Percentiles rank a stretch among this genome's conserved stretches.
Conservation (phyloP, 23 red algal genomes). For the Gracilaria gracilis region DNA sequence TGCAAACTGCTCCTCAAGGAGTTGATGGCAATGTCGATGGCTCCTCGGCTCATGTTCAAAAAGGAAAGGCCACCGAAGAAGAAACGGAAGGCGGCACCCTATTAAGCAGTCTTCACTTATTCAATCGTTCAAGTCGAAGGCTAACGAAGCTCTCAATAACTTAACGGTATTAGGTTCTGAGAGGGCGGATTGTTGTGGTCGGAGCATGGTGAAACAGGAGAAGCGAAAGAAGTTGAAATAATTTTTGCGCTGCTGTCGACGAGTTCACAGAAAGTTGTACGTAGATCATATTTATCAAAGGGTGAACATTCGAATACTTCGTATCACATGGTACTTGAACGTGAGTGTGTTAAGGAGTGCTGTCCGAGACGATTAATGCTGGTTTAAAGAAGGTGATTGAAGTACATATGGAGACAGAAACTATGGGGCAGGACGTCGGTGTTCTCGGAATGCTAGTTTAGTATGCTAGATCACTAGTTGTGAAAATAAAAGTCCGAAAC, state of each 20-base stretch:
- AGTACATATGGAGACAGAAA: not conserved
- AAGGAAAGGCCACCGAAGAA: slow-evolving; percentile 26
- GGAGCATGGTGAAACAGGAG: not conserved
- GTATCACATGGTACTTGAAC: not conserved
- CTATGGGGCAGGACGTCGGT: no score
- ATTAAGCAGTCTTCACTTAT: not conserved
- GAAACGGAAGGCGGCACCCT: not conserved
- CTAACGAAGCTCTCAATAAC: not conserved
- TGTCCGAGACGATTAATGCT: slow-evolving; percentile 13
- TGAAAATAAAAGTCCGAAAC: no score
- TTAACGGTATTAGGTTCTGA: not conserved
- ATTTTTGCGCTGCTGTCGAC: not conserved
- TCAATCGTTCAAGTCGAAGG: not conserved
- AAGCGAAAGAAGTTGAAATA: not conserved
- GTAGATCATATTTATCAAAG: not conserved
- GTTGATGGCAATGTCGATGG: slow-evolving; percentile 95
- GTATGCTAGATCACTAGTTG: no score
- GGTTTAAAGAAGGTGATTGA: slow-evolving; percentile 4
- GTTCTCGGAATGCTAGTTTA: no score
- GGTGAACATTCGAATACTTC: not conserved
- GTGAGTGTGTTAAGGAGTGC: not conserved
- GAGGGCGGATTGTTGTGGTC: not conserved
- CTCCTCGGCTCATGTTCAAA: slow-evolving; percentile 87
- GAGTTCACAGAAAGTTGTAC: not conserved
- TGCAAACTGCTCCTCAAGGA: slow-evolving; percentile 99